These are phyloP conservation scores for Leucosporidium yakuticum DNA, from an alignment of 768 basidiomycete species.

Conservation along the genomic window DNA sequence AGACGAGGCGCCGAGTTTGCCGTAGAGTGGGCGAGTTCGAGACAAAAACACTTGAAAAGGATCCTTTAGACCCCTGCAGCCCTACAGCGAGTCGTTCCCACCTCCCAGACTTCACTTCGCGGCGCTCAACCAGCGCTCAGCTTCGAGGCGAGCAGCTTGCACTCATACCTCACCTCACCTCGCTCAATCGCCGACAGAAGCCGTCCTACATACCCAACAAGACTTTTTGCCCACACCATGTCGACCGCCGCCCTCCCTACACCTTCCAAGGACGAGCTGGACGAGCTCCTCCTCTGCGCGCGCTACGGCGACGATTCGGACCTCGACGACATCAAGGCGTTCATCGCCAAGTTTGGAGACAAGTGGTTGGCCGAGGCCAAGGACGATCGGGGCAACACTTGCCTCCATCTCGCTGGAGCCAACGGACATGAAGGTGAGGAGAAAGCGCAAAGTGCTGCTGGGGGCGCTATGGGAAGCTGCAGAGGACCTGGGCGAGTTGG, in stretches of 20 bases:
- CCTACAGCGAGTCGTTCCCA: no score
- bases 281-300: conserved; percentile 38
- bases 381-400: conserved; percentile 39
- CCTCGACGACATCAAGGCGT: conserved; percentile 34
- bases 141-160: no score
- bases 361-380: conserved; percentile 23
- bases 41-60: no score
- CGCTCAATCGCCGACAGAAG: no score
- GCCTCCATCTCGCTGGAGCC: conserved; percentile 39
- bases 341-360: conserved; percentile 32
- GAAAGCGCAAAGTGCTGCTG: neutral
- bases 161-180: no score
- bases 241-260: conserved; percentile 1
- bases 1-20: no score
- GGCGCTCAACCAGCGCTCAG: no score
- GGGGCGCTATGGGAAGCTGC: neutral
- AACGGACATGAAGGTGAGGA: conserved; percentile 39
- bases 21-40: no score
- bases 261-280: conserved; percentile 36
- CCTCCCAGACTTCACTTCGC: no score
- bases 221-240: neutral
- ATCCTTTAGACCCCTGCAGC: no score
- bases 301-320: conserved; percentile 39
- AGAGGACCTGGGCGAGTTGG: no score
- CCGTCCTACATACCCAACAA: no score